Conservation (phyloP, 495 filamentous ascomycete species). For the Penicillium subrubescens region DNA sequence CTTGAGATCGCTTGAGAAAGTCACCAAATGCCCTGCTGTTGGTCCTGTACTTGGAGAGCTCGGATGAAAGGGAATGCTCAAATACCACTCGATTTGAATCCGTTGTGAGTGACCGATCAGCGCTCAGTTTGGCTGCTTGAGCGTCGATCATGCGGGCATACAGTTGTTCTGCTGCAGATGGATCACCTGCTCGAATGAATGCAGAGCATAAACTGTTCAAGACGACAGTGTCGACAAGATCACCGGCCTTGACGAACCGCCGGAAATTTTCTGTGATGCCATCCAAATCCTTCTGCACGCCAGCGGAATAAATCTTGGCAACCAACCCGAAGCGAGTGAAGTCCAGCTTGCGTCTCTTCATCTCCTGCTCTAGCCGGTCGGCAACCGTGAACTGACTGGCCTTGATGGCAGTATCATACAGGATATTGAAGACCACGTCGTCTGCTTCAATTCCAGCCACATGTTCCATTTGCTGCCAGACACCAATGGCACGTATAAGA, state of each 20-base stretch:
- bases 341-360: constrained; percentile 63
- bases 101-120: background rate
- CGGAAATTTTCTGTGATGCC: constrained; percentile 71
- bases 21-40: constrained; percentile 35
- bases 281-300: constrained; percentile 66
- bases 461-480: constrained; percentile 91
- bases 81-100: background rate
- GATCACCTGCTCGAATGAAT: constrained; percentile 72
- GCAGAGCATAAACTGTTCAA: constrained; percentile 83
- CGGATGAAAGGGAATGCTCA: constrained; percentile 25
- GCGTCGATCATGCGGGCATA: constrained; percentile 75
- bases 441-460: constrained; percentile 63
- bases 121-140: constrained; percentile 18
- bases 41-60: constrained; percentile 35
- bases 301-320: constrained; percentile 79
- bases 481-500: constrained; percentile 67
- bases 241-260: constrained; percentile 74
- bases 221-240: constrained; percentile 85
- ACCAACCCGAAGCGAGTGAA: constrained; percentile 77
- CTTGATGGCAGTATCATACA: constrained; percentile 87
- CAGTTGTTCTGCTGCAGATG: constrained; percentile 69
- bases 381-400: constrained; percentile 79
- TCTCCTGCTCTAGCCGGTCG: constrained; percentile 81
- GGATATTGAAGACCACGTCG: constrained; percentile 81
- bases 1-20: constrained; percentile 38